These are phyloP conservation scores for Hypoxylon cercidicola DNA, from an alignment of 495 filamentous ascomycete genomes.

Conservation along the genomic window DNA sequence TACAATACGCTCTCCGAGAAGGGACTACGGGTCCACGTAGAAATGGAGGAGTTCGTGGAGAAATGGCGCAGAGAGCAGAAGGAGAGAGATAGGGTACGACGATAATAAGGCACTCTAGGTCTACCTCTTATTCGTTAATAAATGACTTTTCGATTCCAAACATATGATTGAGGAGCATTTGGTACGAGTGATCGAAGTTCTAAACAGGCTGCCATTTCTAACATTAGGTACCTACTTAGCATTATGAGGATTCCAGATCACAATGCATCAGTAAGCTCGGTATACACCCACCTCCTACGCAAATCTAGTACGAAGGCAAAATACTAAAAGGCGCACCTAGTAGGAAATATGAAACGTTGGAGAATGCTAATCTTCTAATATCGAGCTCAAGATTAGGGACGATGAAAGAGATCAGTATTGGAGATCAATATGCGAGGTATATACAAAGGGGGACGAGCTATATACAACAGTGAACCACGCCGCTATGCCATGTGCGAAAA, in stretches of 20 bases:
- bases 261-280: too few species aligned
- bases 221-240: too few species aligned
- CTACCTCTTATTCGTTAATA: background rate
- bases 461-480: conserved; percentile 22
- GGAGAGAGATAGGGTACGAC: conserved; percentile 16
- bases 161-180: background rate
- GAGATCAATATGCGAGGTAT: background rate
- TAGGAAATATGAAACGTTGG: too few species aligned
- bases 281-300: too few species aligned
- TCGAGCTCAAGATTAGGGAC: background rate
- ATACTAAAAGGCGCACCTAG: too few species aligned
- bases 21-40: conserved; percentile 56
- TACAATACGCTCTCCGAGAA: conserved; percentile 50
- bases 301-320: too few species aligned
- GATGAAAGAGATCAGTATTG: background rate
- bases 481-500: conserved; percentile 3
- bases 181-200: too few species aligned
- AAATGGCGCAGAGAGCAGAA: conserved; percentile 42
- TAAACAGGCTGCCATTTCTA: too few species aligned
- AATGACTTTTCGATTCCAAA: background rate
- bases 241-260: too few species aligned
- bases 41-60: conserved; percentile 54
- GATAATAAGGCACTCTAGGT: background rate
- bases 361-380: too few species aligned
- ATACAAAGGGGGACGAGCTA: conserved; percentile 11